Evolutionary conservation across 352 stramenopile genomes (phyloP).

Genomic region (Globisporangium emineosum): DNA sequence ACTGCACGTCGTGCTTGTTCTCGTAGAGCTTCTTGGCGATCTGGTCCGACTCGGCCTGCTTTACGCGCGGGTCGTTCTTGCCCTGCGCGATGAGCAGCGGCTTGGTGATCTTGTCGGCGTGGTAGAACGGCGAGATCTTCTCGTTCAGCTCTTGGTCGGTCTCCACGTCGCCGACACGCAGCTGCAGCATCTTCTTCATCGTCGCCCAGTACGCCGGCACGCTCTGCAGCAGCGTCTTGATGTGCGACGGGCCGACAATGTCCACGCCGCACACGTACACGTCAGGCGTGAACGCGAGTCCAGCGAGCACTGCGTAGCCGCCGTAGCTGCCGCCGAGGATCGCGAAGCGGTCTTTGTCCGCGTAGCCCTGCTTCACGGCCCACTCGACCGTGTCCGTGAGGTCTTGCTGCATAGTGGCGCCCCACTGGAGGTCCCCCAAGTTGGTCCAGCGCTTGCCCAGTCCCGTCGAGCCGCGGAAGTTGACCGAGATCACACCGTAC

Average conservation of each 20-base stretch:
- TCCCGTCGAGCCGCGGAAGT: slow-evolving; percentile 67
- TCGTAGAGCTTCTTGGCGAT: slow-evolving; percentile 65
- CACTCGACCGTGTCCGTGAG: slow-evolving; percentile 54
- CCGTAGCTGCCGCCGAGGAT: slow-evolving; percentile 75
- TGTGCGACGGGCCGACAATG: slow-evolving; percentile 57
- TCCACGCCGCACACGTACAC: slow-evolving; percentile 78
- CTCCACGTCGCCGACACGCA: slow-evolving; percentile 41
- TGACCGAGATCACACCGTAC: slow-evolving; percentile 45
- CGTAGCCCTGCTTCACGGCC: slow-evolving; percentile 53
- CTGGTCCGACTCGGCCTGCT: slow-evolving; percentile 64
- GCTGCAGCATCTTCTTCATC: slow-evolving; percentile 38
- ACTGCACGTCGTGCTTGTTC: slow-evolving; percentile 74
- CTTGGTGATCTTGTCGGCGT: slow-evolving; percentile 72
- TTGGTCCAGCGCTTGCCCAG: slow-evolving; percentile 75
- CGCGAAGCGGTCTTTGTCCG: slow-evolving; percentile 35
- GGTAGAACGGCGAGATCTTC: slow-evolving; percentile 61
- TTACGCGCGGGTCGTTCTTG: slow-evolving; percentile 78
- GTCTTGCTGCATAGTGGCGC: slow-evolving; percentile 42
- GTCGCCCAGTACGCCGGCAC: slow-evolving; percentile 41
- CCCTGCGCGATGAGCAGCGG: slow-evolving; percentile 80
- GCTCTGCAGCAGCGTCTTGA: slow-evolving; percentile 38
- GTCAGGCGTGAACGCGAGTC: slow-evolving; percentile 73
- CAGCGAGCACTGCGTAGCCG: slow-evolving; percentile 67
- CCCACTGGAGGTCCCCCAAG: slow-evolving; percentile 39
- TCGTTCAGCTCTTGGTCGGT: slow-evolving; percentile 34